Base-by-base conservation (phyloP, 495 filamentous ascomycete species). In the Neurospora terricola region DNA sequence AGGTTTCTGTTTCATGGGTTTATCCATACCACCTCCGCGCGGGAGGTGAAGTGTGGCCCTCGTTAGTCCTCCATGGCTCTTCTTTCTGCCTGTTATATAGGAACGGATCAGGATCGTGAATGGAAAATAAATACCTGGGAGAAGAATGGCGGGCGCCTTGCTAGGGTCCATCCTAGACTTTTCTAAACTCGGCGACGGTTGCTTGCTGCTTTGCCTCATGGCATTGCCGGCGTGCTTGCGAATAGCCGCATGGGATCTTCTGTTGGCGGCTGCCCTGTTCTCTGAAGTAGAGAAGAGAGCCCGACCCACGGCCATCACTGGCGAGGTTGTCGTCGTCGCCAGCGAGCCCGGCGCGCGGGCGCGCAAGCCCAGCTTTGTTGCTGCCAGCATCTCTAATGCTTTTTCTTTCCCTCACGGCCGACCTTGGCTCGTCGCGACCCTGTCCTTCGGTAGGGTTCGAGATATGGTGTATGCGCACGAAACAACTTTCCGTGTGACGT, bases 1-100 rank as follows among this genome's bases (percentile, higher is more conserved):
- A 76, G 21, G 79, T 81, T n/a, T 73, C 79, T 79, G 45, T 36
- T 34, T 66, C 11, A 27, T 27, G 21, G 48, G 48, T 23, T 59
- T 59, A 59, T 21, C 42, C 18, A 45, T 39, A 39, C 21, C 42
- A 45, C 42, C 42, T 45, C 42, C 42, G 18, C 42, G 42, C 3
- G 18, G 42, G 42, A 45, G 42, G 21, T 54, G 21, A 54, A 4
- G 45, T 54, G 45, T 45, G 21, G 21, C 45, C 21, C 3, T 34
- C 27, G 27, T 66, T 66, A 34, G 54, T 16, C 18, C 27, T 59
- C 23, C 48, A 27, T 59, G 11, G 21, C 48, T 16, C 1, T 16
- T 66, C 54, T 30, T 66, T 66, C 23, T 66, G 54, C 23, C 12
- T 34, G 54, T 66, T 34, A 8, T 18, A 27, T 34, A 16, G 14